Evolutionary conservation across 2,329 filamentous ascomycete genomes (phyloP).

Genomic region (Ascocoryne sarcoides): DNA sequence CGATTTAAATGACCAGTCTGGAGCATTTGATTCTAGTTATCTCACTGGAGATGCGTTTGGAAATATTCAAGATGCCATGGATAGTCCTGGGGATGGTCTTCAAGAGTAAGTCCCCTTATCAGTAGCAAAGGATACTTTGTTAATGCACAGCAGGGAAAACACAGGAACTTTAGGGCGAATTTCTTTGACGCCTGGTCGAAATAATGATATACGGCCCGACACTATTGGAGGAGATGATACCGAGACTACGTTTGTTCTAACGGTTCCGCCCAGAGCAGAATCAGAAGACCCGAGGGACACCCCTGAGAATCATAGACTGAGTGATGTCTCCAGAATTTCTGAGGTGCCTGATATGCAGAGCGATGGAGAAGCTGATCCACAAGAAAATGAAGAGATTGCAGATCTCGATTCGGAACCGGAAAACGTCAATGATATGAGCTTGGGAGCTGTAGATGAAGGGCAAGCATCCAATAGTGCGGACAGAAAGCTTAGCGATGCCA

Average conservation of each 20-base stretch:
- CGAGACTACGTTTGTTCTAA: constrained; percentile 27
- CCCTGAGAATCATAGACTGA: not conserved
- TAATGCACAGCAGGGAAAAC: constrained; percentile 16
- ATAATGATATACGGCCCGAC: constrained; percentile 24
- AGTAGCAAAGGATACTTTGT: not conserved
- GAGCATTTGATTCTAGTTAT: constrained; percentile 24
- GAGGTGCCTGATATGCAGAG: not conserved
- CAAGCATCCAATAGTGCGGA: constrained; percentile 3
- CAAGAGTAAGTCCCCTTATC: constrained; percentile 11
- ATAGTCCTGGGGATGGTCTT: constrained; percentile 7
- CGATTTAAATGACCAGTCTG: constrained; percentile 21
- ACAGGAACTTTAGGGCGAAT: constrained; percentile 17
- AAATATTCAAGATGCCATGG: constrained; percentile 11
- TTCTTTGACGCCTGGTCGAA: constrained; percentile 17
- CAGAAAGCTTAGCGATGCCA: constrained; percentile 6
- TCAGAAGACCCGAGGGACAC: constrained; percentile 3
- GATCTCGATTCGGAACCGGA: constrained; percentile 1
- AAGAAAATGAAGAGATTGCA: not conserved
- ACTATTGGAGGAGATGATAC: constrained; percentile 25
- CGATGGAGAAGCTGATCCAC: not conserved
- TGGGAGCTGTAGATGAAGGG: constrained; percentile 13
- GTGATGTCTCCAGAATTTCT: not conserved
- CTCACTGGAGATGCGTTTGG: constrained; percentile 16
- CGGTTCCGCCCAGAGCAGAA: constrained; percentile 23
- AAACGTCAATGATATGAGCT: constrained; percentile 14